Evolutionary conservation across 306 rosid species (phyloP), one percentile per base, ranked within the genome.

Genomic region (Corylus heterophylla): DNA sequence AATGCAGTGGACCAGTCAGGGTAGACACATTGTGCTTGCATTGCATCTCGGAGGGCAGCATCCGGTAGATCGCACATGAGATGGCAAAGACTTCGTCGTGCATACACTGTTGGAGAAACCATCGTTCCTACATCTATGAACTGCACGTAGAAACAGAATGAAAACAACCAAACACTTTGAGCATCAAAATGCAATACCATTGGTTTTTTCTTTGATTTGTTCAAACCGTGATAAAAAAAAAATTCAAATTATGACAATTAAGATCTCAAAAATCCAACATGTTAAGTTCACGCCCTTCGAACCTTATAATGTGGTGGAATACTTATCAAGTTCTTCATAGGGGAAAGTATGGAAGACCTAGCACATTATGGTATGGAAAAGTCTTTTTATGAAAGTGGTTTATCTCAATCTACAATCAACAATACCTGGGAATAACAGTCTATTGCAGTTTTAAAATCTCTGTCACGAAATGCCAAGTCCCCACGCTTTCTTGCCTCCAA

Each of bases 1-100:
- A 93, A 93, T 76, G 97, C 91, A 0, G 92, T 89, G 31, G 97
- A 86, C 92, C 97, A 91, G 50, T 93, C 93, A 12, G 93, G 93
- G 64, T 89, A 85, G 48, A 88, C 92, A n/a, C 91, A 86, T 27
- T 93, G 98, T 0, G 97, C 93, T 85, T 91, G 94, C 93, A 91
- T 91, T 14, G 94, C 96, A 59, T 93, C 98, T 80, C 94, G 86
- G 44, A 89, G 89, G 74, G 98, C 94, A 27, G 93, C 94, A 54
- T 93, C 96, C 18, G 94, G 92, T 85, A 89, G 96, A 84, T 91
- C 90, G 25, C 92, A 87, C 51, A 92, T 85, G 54, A 92, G 92
- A 82, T 86, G 81, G 75, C 95, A 89, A 27, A 90, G 88, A 48
- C 95, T 90, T 78, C 93, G 80, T 37, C 97, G 85, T 2, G 90